Conservation (phyloP, 208 protist genomes). For the Naegleria lovaniensis region DNA sequence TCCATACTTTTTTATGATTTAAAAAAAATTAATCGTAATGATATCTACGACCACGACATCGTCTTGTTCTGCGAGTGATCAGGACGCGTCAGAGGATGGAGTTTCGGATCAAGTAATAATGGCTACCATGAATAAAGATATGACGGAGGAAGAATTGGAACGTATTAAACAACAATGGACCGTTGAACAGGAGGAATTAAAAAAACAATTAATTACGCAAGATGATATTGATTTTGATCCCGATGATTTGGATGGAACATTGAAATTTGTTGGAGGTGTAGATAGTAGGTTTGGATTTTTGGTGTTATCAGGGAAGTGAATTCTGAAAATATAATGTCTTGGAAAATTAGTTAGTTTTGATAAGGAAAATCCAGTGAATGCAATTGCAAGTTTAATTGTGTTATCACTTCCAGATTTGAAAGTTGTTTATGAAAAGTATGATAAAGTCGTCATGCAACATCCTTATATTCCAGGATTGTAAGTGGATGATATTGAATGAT, state of each 20-base stretch:
- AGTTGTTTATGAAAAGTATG: constrained; percentile 22
- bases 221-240: background rate
- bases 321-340: no score
- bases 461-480: constrained; percentile 15
- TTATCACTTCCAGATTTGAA: constrained; percentile 14
- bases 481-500: background rate
- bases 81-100: no score
- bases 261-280: constrained; percentile 20
- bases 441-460: background rate
- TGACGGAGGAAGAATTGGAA: background rate
- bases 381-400: background rate
- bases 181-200: background rate
- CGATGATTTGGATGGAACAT: background rate
- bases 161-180: background rate
- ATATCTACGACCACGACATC: no score
- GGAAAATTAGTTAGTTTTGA: background rate
- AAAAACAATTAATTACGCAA: background rate
- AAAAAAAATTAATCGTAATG: no score
- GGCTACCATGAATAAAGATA: background rate
- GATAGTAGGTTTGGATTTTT: background rate
- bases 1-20: no score
- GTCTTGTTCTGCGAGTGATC: no score
- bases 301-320: no score
- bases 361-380: background rate
- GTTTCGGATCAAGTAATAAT: no score